Evolutionary conservation across 225 moss, liverwort and hornwort species (phyloP), one percentile per base, ranked within the genome.

Genomic region (Marchantia paleacea): DNA sequence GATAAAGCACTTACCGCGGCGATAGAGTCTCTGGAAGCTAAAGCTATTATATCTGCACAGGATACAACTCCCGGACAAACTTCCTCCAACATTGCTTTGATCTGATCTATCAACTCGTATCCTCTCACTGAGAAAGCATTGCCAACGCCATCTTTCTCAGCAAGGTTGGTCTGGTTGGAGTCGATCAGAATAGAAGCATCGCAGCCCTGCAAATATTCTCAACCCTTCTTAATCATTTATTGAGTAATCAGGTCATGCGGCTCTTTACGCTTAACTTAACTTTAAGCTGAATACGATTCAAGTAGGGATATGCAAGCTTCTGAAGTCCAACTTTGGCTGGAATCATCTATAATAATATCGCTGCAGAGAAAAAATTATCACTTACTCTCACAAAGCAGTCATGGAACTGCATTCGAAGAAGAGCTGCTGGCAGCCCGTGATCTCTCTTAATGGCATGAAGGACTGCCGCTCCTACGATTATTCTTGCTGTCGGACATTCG

Each of bases 51-150:
- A 30, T 71, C 71, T 31, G 71, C 71, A 30, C 71, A 71, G 30
- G 71, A 71, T 13, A 71, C 71, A 71, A 71, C 71, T 7, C 71
- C 71, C 8, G 71, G 71, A 19, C 71, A 71, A 11, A 49, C 8
- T 16, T 11, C 19, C 19, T n/a, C n/a, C n/a, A n/a, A n/a, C n/a
- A n/a, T n/a, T n/a, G n/a, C n/a, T n/a, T n/a, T n/a, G n/a, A n/a
- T 71, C 71, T 16, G 29, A 7, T 7, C 8, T 12, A 7, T 53
- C 53, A 53, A 7, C 12, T 53, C 53, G 12, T 7, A 53, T 7
- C 53, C 53, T 53, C 53, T 7, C 8, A 53, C 12, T 7, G 53
- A 53, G 12, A 7, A 7, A 7, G 53, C 53, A 67, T 67, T 67
- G 29, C 24, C 24, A 8, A 29, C 8, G 9, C 24, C 66, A 67